These are phyloP conservation scores for Tillandsia leiboldiana DNA, from an alignment of 176 grass and related monocot species.

Conservation along the genomic window DNA sequence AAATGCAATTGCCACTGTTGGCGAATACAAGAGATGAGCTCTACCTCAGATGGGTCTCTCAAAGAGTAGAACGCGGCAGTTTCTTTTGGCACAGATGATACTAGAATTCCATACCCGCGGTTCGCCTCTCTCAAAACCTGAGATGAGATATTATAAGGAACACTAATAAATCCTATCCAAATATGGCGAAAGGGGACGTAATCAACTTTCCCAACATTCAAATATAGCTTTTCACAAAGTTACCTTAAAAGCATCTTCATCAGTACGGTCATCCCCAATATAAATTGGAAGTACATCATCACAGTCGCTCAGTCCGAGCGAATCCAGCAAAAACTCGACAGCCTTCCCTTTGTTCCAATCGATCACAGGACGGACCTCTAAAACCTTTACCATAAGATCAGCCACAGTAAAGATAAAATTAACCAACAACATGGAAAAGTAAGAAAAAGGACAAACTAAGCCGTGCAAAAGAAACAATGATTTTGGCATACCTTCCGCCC, in stretches of 20 bases:
- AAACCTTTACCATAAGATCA: conserved; percentile 46
- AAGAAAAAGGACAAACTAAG: neutral
- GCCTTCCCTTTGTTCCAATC: conserved; percentile 98
- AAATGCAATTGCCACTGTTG: neutral
- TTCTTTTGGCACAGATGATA: conserved; percentile 64
- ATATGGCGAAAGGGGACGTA: neutral
- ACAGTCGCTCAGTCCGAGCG: conserved; percentile 39
- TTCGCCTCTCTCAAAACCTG: conserved; percentile 56
- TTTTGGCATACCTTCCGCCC: conserved; percentile 63
- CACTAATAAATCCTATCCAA: neutral
- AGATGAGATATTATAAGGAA: neutral
- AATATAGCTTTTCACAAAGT: neutral
- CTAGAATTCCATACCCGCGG: conserved; percentile 65
- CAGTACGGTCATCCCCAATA: conserved; percentile 89
- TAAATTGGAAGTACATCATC: conserved; percentile 71
- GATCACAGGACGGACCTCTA: conserved; percentile 89
- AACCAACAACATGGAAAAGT: neutral
- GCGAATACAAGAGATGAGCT: neutral
- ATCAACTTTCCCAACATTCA: neutral
- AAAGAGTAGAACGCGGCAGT: conserved; percentile 79
- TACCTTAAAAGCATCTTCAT: conserved; percentile 98
- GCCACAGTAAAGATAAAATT: neutral
- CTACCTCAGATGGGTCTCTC: conserved; percentile 80
- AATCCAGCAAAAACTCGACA: conserved; percentile 78
- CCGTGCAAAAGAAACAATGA: neutral